Evolutionary conservation across 805 yeast genomes (phyloP), one percentile per base, ranked within the genome.

Genomic region (Hanseniaspora pseudoguilliermondii): DNA sequence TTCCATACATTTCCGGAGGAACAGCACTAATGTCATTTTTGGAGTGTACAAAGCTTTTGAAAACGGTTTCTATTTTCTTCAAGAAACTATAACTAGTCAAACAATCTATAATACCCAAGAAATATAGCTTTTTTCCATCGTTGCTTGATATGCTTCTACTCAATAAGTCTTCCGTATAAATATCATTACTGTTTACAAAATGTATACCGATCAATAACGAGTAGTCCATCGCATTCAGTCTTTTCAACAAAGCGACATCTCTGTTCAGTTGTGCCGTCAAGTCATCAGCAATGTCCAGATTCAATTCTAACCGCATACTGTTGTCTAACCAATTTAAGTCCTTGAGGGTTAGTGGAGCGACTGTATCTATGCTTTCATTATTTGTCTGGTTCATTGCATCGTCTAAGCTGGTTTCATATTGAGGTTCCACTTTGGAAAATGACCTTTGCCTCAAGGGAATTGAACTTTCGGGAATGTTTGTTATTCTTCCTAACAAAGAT

Each of bases 51-150:
- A 93, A 62, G 16, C 86, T 76, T 66, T 95, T 78, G 82, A 89
- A 84, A 59, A 86, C 79, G 0, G 97, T 91, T 65, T 93, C 98
- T 47, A 89, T 67, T 60, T 78, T 77, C 66, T 93, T 93, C 60
- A 81, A 71, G 23, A 83, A 68, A 0, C 86, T 81, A 63, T 87
- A 87, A 60, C 80, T 80, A 0, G 98, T 93, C 61, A 93, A 73
- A 69, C 96, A 91, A 66, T 93, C 98, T 60, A 93, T 93, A 40
- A 93, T 83, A 9, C 98, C 98, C 62, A 93, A 71, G 64, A 90
- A 93, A 69, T 93, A 93, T 8, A 91, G 78, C 55, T 83, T 78
- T 34, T 79, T 74, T 5, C 57, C 57, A 25, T 54, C 52, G 20
- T 39, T 53, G 23, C 56, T 53, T 4, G 56, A 41, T 9, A 53